Percentiles rank a stretch among this genome's conserved stretches.
Evolutionary conservation across 495 filamentous ascomycete species (phyloP).

Genomic region (Immersiella caudata): DNA sequence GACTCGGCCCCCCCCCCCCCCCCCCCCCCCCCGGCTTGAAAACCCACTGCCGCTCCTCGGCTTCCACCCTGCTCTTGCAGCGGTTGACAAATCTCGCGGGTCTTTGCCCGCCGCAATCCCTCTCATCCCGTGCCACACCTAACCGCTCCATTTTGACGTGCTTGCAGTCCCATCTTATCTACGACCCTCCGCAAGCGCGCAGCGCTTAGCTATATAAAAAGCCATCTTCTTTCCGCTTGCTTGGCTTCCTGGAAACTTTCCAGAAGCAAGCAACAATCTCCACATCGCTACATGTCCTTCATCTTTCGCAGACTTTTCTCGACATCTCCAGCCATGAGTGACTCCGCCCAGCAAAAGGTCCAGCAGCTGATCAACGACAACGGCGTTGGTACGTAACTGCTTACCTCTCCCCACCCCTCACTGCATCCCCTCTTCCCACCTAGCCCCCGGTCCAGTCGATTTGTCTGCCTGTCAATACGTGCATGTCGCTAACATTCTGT

Average conservation of each 20-base stretch:
- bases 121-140: background rate
- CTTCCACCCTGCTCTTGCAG: constrained; percentile 3
- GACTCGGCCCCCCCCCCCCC: no score
- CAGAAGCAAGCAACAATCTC: constrained; percentile 23
- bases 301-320: constrained; percentile 75
- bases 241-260: constrained; percentile 20
- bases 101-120: constrained; percentile 12
- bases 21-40: constrained; percentile 4
- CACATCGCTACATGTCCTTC: constrained; percentile 66
- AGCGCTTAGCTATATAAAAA: constrained; percentile 21
- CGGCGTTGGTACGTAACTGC: constrained; percentile 69
- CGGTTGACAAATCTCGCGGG: constrained; percentile 15
- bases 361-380: constrained; percentile 90
- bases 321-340: constrained; percentile 68
- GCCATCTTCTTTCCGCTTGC: constrained; percentile 15
- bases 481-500: background rate
- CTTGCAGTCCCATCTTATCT: background rate
- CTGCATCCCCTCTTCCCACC: background rate
- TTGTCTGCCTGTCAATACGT: background rate
- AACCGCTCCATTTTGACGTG: background rate
- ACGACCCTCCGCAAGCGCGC: background rate
- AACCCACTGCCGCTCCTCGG: background rate
- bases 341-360: constrained; percentile 83
- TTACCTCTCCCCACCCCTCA: background rate
- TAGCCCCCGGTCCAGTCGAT: background rate